Evolutionary conservation across 2,329 filamentous ascomycete genomes (phyloP), one percentile per base, ranked within the genome.

Genomic region (Colletotrichum brevisporum): DNA sequence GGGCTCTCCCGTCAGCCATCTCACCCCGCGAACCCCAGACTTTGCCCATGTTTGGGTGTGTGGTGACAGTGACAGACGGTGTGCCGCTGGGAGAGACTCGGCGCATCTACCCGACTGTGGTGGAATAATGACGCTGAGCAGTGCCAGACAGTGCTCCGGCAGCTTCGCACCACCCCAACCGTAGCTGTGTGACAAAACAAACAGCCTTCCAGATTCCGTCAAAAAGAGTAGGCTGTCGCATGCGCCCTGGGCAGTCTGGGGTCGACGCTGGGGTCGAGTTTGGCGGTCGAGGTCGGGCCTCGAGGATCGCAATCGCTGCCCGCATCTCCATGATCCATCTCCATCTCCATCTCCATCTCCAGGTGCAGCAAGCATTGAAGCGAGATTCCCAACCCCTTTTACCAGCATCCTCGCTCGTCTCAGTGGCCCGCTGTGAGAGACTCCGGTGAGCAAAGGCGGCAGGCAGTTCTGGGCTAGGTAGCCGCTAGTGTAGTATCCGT

Each of bases 161-260:
- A 60, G 50, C 66, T 55, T 41, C 66, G 43, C 54, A 24, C 21
- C 21, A 24, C 2, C 21, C 21, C 21, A 24, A 24, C 21, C 21
- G 21, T 24, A 36, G 31, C 31, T 36, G 31, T 36, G 31, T 36
- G 56, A n/a, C 55, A 31, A 21, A 39, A 21, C 43, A 45, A 31
- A 63, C 27, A 39, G 18, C n/a, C 47, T n/a, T 36, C 21, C 21
- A 24, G 21, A 24, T 24, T 24, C 24, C n/a, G 43, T 63, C 54
- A 31, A 66, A 66, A 69, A 60, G 21, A 66, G 54, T 66, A 66
- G 62, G 50, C 54, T 51, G 48, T 69, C 67, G 67, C 51, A 67
- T 66, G 67, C 56, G 62, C 62, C 43, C 51, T 53, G 43, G 9
- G n/a, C 6, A 4, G 10, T 50, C 18, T 26, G 48, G 36, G 55